These are phyloP conservation scores for Mortierella sp. DNA, from an alignment of 371 early-diverging fungal species.

Conservation along the genomic window DNA sequence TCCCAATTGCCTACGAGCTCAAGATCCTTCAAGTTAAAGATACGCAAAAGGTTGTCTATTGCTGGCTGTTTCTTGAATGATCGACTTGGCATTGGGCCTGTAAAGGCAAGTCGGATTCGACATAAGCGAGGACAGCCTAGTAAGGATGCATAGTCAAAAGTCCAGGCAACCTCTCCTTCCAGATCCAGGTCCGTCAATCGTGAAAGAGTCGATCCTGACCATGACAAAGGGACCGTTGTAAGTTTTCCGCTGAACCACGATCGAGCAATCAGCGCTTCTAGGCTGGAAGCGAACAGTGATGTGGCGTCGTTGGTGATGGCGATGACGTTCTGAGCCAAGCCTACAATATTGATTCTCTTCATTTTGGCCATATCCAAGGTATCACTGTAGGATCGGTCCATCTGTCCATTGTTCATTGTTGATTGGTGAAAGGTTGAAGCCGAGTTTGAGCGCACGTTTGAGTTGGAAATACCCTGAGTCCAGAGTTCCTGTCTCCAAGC, in stretches of 20 bases:
- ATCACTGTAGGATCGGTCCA: not conserved
- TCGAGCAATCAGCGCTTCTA: slow-evolving; percentile 32
- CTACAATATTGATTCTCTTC: slow-evolving; percentile 36
- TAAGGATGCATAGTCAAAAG: slow-evolving; percentile 44
- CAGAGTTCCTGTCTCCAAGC: slow-evolving; percentile 29
- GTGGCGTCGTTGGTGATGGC: slow-evolving; percentile 38
- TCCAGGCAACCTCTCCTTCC: slow-evolving; percentile 54
- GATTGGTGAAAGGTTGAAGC: not conserved
- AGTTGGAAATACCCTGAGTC: not conserved
- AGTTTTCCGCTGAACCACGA: slow-evolving; percentile 53
- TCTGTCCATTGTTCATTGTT: not conserved
- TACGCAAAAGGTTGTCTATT: slow-evolving; percentile 17
- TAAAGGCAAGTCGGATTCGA: slow-evolving; percentile 40
- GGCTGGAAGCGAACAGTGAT: slow-evolving; percentile 29
- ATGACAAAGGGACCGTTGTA: slow-evolving; percentile 23
- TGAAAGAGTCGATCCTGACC: slow-evolving; percentile 23
- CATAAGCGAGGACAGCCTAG: slow-evolving; percentile 33
- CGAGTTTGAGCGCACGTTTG: not conserved
- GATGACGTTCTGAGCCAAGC: slow-evolving; percentile 31
- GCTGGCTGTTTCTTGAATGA: slow-evolving; percentile 42
- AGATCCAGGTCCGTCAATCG: slow-evolving; percentile 33
- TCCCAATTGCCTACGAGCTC: slow-evolving; percentile 53
- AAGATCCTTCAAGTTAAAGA: slow-evolving; percentile 29
- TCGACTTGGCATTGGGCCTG: slow-evolving; percentile 50
- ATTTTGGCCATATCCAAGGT: not conserved